Percentiles rank a stretch among this genome's conserved stretches.
phyloP scores from a whole-genome alignment of 2,329 filamentous ascomycete species.

The Beauveria sp. region DNA sequence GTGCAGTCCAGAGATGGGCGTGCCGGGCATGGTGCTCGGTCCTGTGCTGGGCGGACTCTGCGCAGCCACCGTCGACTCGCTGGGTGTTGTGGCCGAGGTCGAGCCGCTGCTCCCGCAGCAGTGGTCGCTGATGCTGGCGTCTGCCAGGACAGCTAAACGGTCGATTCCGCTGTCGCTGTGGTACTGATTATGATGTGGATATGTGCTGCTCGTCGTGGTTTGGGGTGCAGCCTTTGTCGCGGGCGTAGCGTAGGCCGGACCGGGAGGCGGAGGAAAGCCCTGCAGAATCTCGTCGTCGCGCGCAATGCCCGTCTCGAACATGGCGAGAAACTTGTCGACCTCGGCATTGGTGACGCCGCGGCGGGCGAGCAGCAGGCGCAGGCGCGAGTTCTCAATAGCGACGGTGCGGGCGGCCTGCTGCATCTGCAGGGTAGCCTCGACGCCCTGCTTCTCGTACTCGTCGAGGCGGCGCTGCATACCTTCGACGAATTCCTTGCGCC shows the following conservation, averaged over 20 bases:
- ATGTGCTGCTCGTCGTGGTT: not conserved
- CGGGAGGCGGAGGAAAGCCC: not conserved
- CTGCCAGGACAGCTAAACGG: conserved; percentile 31
- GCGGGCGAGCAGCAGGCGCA: conserved; percentile 35
- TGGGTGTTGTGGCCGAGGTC: conserved; percentile 1
- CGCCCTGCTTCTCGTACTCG: conserved; percentile 40
- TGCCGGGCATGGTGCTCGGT: conserved; percentile 10
- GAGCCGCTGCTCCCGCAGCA: conserved; percentile 14
- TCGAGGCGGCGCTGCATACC: conserved; percentile 38
- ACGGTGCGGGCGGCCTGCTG: conserved; percentile 45
- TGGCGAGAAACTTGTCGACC: conserved; percentile 32
- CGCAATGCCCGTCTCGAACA: conserved; percentile 21
- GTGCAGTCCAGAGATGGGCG: conserved; percentile 3
- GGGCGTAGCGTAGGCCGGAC: not conserved
- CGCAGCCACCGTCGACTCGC: not conserved
- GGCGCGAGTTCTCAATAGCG: conserved; percentile 38
- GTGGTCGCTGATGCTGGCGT: conserved; percentile 27
- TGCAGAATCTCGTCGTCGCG: conserved; percentile 20
- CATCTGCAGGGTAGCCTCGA: conserved; percentile 44
- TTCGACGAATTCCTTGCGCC: conserved; percentile 42
- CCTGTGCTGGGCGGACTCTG: conserved; percentile 9
- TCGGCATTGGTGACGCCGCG: conserved; percentile 31
- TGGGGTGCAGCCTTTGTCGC: not conserved
- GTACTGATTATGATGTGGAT: conserved; percentile 1
- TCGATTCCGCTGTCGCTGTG: conserved; percentile 17